These are phyloP conservation scores for Lagenidium sp. DNA, from an alignment of 352 stramenopile species.

Conservation along the genomic window DNA sequence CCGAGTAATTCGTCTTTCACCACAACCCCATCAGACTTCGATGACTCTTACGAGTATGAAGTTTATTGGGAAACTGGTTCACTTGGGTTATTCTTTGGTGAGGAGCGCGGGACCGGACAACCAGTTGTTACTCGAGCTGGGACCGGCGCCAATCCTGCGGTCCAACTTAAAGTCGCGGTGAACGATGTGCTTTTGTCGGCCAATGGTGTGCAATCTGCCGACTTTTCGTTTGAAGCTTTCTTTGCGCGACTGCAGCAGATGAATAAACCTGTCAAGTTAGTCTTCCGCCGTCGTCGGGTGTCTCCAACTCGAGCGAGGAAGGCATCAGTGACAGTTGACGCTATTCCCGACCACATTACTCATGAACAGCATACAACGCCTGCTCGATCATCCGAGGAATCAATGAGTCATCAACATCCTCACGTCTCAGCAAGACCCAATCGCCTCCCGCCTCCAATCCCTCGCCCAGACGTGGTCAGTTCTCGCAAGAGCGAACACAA, in stretches of 20 bases:
- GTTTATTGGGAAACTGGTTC: slow-evolving; percentile 77
- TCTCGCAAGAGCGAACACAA: no score
- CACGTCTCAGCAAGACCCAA: no score
- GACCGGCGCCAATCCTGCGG: slow-evolving; percentile 49
- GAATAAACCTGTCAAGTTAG: slow-evolving; percentile 73
- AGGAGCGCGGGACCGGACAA: slow-evolving; percentile 54
- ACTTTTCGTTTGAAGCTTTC: slow-evolving; percentile 77
- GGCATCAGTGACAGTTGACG: slow-evolving; percentile 4
- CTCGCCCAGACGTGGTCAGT: no score
- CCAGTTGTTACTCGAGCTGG: slow-evolving; percentile 76
- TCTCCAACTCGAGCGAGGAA: slow-evolving; percentile 7
- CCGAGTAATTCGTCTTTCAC: no score
- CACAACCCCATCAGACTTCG: no score
- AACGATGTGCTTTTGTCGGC: slow-evolving; percentile 76
- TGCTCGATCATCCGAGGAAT: no score
- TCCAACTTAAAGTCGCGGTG: slow-evolving; percentile 57
- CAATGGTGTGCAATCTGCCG: slow-evolving; percentile 55
- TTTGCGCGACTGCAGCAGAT: slow-evolving; percentile 77
- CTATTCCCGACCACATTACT: no score
- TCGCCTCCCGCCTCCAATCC: no score
- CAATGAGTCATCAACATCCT: no score
- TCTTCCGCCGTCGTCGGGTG: slow-evolving; percentile 33
- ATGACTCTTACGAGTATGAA: slow-evolving; percentile 43
- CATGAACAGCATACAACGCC: no score
- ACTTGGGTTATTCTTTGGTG: slow-evolving; percentile 77